phyloP scores from a whole-genome alignment of 2,329 filamentous ascomycete species.

The Tolypocladium tundrense region DNA sequence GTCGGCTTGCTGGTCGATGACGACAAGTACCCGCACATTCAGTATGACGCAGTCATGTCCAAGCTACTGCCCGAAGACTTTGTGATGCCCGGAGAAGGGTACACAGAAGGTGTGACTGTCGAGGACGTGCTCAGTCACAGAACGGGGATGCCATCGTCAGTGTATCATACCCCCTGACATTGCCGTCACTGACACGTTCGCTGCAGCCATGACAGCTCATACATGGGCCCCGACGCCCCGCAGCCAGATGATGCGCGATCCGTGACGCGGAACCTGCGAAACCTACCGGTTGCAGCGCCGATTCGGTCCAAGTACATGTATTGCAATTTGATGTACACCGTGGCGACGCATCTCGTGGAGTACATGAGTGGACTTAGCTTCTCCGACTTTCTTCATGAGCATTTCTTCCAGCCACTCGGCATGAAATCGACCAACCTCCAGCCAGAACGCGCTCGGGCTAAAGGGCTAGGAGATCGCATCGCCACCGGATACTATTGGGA shows the following conservation, averaged over 20 bases:
- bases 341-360: conserved; percentile 14
- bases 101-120: conserved; percentile 10
- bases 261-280: conserved; percentile 16
- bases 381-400: conserved; percentile 10
- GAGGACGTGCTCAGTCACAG: conserved; percentile 15
- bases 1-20: conserved; percentile 13
- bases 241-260: conserved; percentile 12
- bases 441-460: conserved; percentile 6
- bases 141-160: conserved; percentile 14
- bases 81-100: conserved; percentile 10
- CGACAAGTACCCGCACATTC: conserved; percentile 10
- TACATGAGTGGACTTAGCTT: conserved; percentile 7
- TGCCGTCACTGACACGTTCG: neutral
- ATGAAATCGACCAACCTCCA: conserved; percentile 13
- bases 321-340: conserved; percentile 19
- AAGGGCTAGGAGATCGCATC: conserved; percentile 10
- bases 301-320: conserved; percentile 13
- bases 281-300: conserved; percentile 12
- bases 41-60: conserved; percentile 13
- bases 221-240: conserved; percentile 7
- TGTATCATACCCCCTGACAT: neutral
- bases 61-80: conserved; percentile 15
- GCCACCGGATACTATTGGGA: conserved; percentile 11
- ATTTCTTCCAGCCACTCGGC: neutral
- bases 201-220: conserved; percentile 13